Base-by-base conservation (phyloP, 140 eudicot genomes). In the Stevia rebaudiana region DNA sequence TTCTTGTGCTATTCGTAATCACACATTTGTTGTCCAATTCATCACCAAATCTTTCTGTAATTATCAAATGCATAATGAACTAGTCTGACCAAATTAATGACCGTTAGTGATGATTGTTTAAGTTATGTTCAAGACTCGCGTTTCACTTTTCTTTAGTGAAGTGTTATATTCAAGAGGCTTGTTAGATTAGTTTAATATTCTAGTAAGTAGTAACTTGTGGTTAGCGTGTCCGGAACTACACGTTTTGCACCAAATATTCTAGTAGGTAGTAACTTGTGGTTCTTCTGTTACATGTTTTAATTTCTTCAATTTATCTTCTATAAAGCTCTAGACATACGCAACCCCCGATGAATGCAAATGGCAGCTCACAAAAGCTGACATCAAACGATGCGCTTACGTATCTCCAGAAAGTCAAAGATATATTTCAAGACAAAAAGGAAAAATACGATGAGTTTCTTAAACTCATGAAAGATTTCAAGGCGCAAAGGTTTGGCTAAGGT, bases 391-490 rank as follows among this genome's bases (percentile, higher is more conserved):
- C 89, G 61, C 72, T 88, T 71, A 44, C 83, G 8, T 92, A 88
- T 74, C 87, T 92, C 42, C 86, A 88, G 68, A 74, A 80, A 55
- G 96, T 92, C 68, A 88, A 81, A 80, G 95, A 88, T 65, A 76
- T 69, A 58, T 92, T 92, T 79, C 87, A 83, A 50, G 95, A 92
- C 75, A 80, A 75, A 65, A 79, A 74, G 83, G 98, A 85, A 56
- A 86, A 81, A 55, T 92, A 88, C 52, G 88, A 83, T 7, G 95
- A 83, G 68, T 91, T 91, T 75, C 88, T 91, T 51, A 90, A 84
- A 66, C 79, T 91, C 76, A 87, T 91, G 96, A 87, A 91, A 57
- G 92, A 81, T 70, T 91, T 84, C 84, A 91, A 87, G 85, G 79
- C 88, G 15, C 95, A 84, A 84, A 87, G 96, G 98, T 91, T 69